Conservation (phyloP, 2,329 filamentous ascomycete genomes). For the Epichloe baconii region DNA sequence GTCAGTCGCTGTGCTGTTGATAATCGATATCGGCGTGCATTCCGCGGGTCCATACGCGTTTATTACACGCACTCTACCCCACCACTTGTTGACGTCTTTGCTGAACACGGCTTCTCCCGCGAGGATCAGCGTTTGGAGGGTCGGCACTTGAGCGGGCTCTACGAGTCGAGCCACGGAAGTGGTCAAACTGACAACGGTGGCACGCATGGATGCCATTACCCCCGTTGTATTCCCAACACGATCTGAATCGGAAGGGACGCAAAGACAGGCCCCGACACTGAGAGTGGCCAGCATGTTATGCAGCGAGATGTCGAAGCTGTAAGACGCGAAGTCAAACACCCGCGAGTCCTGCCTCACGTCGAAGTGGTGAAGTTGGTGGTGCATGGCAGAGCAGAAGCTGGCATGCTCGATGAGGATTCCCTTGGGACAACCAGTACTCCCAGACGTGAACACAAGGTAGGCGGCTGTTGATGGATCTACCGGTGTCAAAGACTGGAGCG, state of each 20-base stretch:
- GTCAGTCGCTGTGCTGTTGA: slow-evolving; percentile 1
- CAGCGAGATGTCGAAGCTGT: slow-evolving; percentile 3
- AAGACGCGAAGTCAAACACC: slow-evolving; percentile 5
- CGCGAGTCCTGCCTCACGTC: neutral
- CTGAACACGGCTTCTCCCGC: too few relatives aligned
- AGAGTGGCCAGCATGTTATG: slow-evolving; percentile 2
- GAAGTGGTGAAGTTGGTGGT: neutral
- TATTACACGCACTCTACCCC: neutral
- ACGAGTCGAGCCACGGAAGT: too few relatives aligned
- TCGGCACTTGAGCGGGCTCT: too few relatives aligned
- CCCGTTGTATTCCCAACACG: neutral
- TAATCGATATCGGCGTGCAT: neutral
- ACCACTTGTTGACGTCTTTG: neutral
- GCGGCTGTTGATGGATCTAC: neutral
- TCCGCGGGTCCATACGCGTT: slow-evolving; percentile 2
- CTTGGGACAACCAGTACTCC: slow-evolving; percentile 10
- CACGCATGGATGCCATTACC: too few relatives aligned
- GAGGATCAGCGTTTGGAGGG: too few relatives aligned
- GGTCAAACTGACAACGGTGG: too few relatives aligned
- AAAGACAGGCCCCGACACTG: slow-evolving; percentile 3
- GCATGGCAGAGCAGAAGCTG: slow-evolving; percentile 1
- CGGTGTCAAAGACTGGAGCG: neutral
- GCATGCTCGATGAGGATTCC: slow-evolving; percentile 7
- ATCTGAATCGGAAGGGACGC: neutral
- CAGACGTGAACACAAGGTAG: slow-evolving; percentile 9